Evolutionary conservation across 441 rosid genomes (phyloP).

Genomic region (Mallotus japonicus): DNA sequence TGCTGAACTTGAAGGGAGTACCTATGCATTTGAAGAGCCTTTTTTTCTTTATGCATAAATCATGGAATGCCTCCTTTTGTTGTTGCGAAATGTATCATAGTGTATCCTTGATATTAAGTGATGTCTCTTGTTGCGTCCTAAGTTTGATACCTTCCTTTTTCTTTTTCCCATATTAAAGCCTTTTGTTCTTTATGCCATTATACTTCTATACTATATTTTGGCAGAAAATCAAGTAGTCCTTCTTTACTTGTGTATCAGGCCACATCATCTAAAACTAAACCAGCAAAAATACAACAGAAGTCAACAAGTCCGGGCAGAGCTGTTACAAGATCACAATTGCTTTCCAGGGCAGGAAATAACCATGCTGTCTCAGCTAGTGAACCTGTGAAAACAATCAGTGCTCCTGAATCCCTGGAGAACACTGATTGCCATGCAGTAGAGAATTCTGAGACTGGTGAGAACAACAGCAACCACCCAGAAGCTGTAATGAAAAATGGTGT

Average conservation of each 20-base stretch:
- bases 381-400: background rate
- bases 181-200: no score
- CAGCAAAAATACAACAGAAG: slow-evolving; percentile 24
- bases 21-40: background rate
- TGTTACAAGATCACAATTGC: slow-evolving; percentile 22
- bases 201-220: background rate
- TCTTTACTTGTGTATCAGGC: slow-evolving; percentile 24
- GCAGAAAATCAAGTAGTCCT: slow-evolving; percentile 5
- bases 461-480: slow-evolving; percentile 18
- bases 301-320: slow-evolving; percentile 27
- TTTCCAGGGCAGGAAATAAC: slow-evolving; percentile 30
- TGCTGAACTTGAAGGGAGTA: no score
- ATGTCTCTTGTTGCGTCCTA: background rate
- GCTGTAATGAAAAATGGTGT: slow-evolving; percentile 18
- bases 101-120: background rate
- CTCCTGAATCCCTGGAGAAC: slow-evolving; percentile 22
- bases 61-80: background rate
- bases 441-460: slow-evolving; percentile 22
- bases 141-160: background rate
- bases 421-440: slow-evolving; percentile 19
- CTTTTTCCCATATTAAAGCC: no score
- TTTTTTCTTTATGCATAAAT: no score
- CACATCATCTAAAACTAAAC: slow-evolving; percentile 24
- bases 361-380: slow-evolving; percentile 15
- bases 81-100: background rate